These are phyloP conservation scores for Fusarium verticillioides DNA, from an alignment of 2,329 filamentous ascomycete species.

Conservation along the genomic window DNA sequence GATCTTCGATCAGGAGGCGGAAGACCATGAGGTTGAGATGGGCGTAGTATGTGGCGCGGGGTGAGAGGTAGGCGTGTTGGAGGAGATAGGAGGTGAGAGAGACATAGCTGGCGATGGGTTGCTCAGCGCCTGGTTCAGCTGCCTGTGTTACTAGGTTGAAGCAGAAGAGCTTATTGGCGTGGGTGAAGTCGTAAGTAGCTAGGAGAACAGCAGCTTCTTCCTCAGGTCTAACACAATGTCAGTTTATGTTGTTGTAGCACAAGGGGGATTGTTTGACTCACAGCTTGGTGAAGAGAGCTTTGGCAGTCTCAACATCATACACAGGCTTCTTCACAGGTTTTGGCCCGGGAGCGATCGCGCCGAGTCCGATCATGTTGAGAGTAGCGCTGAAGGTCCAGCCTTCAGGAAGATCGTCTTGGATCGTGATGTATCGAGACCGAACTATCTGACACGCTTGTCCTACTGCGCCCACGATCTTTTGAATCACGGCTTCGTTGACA, in stretches of 20 bases:
- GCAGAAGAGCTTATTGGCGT: conserved; percentile 95
- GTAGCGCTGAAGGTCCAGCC: conserved; percentile 88
- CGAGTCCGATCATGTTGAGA: conserved; percentile 84
- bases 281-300: conserved; percentile 82
- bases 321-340: conserved; percentile 68
- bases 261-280: conserved; percentile 58
- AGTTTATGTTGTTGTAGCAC: not conserved
- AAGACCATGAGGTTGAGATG: conserved; percentile 87
- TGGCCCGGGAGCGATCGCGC: conserved; percentile 75
- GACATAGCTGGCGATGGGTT: conserved; percentile 83
- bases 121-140: conserved; percentile 72
- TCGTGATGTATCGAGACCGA: conserved; percentile 80
- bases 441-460: conserved; percentile 76
- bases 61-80: conserved; percentile 89
- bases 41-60: conserved; percentile 82
- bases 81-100: conserved; percentile 93
- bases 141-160: conserved; percentile 77
- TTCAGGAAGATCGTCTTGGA: conserved; percentile 91
- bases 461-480: conserved; percentile 81
- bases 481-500: conserved; percentile 89
- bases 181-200: conserved; percentile 90
- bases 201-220: conserved; percentile 83
- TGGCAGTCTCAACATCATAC: conserved; percentile 82
- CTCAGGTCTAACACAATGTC: conserved; percentile 69
- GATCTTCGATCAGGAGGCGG: conserved; percentile 88